Base-by-base conservation (phyloP, 129 eudicot species). In the Solidago caesia region DNA sequence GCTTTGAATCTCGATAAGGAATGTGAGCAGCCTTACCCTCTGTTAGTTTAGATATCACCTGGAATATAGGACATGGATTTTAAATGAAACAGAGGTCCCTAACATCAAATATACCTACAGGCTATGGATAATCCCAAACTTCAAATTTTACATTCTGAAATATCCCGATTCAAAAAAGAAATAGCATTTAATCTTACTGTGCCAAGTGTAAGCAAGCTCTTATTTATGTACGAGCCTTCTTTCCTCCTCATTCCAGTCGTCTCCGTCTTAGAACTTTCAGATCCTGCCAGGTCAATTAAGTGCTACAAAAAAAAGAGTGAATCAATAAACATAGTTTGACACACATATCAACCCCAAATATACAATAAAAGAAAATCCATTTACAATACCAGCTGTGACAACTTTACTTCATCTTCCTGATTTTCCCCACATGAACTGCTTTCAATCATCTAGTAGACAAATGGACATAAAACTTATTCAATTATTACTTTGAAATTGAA, bases 1-100 rank as follows among this genome's bases (percentile, higher is more conserved):
- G 89, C 75, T 91, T 91, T 48, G 97, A 91, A 86, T 91, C 97
- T 67, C 97, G 88, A 82, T 88, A 91, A 21, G 97, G 97, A 64
- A 91, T 74, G 82, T 91, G 97, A 79, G 89, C 77, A 77, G 97
- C 80, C 77, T 88, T 91, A 43, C 85, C 87, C 69, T 91, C 97
- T 49, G 89, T 91, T 68, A 91, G 77, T 74, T 91, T 91, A 61
- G 91, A 85, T 83, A 91, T 91, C 70, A 91, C 97, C 97, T 91
- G 84, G 7, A 68, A 62, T 77, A 61, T 13, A 62, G 14, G 15
- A 58, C 5, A 58, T 16, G 39, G 12, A 58, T 52, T 13, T 14
- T 2, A 52, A 14, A 56, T 56, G 6, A 5, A 63, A 39, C 8
- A 63, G 12, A 63, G 15, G 68, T 1, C 39, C n/a, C 47, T 63